Percentiles rank a stretch among this genome's conserved stretches.
Conservation (phyloP, 352 stramenopile species). For the Elongisporangium undulatum region DNA sequence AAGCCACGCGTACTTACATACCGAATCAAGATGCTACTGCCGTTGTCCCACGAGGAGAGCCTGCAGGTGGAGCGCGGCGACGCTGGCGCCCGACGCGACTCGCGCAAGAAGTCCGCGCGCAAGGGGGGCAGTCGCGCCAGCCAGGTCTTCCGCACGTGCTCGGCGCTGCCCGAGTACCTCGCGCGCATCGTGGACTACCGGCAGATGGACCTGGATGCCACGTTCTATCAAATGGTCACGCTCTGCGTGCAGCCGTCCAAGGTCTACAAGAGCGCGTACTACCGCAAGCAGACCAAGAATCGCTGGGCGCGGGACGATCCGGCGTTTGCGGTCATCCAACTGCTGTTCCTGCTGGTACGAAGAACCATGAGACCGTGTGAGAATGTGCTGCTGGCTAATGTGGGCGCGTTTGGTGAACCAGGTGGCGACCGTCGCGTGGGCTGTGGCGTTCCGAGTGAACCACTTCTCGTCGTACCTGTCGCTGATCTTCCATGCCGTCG, state of each 20-base stretch:
- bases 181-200: conserved; percentile 72
- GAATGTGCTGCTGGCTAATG: not conserved
- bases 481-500: conserved; percentile 69
- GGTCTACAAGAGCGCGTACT: conserved; percentile 87
- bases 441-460: conserved; percentile 68
- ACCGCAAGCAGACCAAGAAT: conserved; percentile 96
- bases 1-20: not conserved
- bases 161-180: conserved; percentile 80
- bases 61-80: not conserved
- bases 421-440: conserved; percentile 68
- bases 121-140: conserved; percentile 5
- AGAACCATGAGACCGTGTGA: not conserved
- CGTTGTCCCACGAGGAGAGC: not conserved
- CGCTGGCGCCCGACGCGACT: not conserved
- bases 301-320: conserved; percentile 97
- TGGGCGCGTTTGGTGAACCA: conserved; percentile 1
- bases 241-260: conserved; percentile 81
- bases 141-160: conserved; percentile 71
- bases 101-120: conserved; percentile 3
- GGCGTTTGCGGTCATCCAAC: conserved; percentile 95
- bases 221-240: conserved; percentile 88
- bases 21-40: not conserved
- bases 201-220: conserved; percentile 88
- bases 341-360: conserved; percentile 84
- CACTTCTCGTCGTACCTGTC: conserved; percentile 44